Evolutionary conservation across 1,139 yeast genomes (phyloP), one percentile per base, ranked within the genome.

Genomic region (Komagataea norvegica): DNA sequence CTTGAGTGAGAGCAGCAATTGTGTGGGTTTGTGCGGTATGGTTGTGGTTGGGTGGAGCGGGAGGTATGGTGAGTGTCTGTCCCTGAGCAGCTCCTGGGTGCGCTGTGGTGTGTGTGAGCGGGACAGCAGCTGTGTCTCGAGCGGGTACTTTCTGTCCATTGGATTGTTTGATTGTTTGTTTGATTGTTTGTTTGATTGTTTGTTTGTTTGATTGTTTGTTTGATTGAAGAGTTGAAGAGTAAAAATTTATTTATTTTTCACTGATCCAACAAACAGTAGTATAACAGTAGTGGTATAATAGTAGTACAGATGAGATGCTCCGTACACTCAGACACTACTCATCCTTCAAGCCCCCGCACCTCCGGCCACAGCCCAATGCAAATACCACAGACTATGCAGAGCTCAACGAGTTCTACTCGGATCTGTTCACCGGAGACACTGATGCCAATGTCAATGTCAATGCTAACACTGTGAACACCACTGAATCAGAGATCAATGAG

Each of bases 71-170:
- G 30, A 25, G 56, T 81, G 83, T 35, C 91, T 57, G 6, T 70
- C 61, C 28, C 68, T 68, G 20, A 83, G 58, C 1, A 80, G 61
- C 45, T 77, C 72, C 13, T 68, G 56, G 6, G 79, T 68, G 29
- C 59, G 53, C 11, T 53, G 52, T 6, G 65, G 63, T 31, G 57
- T 64, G 47, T 51, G 46, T 3, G 79, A 68, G 40, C 84, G 59
- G 2, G 77, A 60, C 15, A 83, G 65, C 16, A 83, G 61, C 19
- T 46, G 41, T 1, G 48, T 18, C 32, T 53, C 57, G 10, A 53
- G 28, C 4, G 55, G 55, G 33, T 47, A 51, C 30, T 47, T 44
- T 17, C 47, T 42, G 36, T 53, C 54, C 57, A 53, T 52, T 8
- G n/a, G n/a, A n/a, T n/a, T n/a, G n/a, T 8, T 28, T 23, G 22